phyloP scores from a whole-genome alignment of 805 yeast genomes.

The Hanseniaspora singularis region DNA sequence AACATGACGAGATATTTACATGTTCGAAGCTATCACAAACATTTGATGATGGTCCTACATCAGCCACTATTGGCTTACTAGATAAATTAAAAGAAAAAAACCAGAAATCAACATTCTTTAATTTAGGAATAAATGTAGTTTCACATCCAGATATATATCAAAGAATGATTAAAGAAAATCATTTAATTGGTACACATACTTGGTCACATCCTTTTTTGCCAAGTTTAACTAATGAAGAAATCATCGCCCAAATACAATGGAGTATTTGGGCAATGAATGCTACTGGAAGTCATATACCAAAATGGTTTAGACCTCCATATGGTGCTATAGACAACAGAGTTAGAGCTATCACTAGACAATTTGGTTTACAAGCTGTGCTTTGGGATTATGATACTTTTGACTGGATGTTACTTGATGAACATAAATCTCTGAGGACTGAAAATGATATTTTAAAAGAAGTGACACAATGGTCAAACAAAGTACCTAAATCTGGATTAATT shows the following conservation, averaged over 20 bases:
- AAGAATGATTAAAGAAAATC: constrained; percentile 48
- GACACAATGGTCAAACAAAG: constrained; percentile 35
- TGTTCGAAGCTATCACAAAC: constrained; percentile 72
- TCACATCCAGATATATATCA: constrained; percentile 62
- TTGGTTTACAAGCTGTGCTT: constrained; percentile 75
- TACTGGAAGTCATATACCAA: constrained; percentile 73
- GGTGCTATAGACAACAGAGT: constrained; percentile 89
- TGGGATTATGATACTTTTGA: constrained; percentile 92
- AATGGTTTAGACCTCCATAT: constrained; percentile 93
- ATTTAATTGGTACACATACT: constrained; percentile 76
- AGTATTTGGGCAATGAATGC: constrained; percentile 97
- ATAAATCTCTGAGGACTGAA: constrained; percentile 33
- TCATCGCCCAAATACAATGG: constrained; percentile 88
- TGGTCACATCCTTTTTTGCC: constrained; percentile 89
- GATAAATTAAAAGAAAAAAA: constrained; percentile 31
- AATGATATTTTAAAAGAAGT: constrained; percentile 46
- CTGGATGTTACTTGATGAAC: constrained; percentile 58
- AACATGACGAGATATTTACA: constrained; percentile 61
- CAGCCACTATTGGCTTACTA: constrained; percentile 51
- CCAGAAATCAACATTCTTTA: constrained; percentile 64
- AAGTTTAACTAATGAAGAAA: constrained; percentile 58
- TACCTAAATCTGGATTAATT: constrained; percentile 35
- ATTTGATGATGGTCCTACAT: constrained; percentile 91
- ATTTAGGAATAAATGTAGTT: constrained; percentile 71
- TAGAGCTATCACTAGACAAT: constrained; percentile 62